Conservation (phyloP, 768 basidiomycete genomes). For the Hebeloma cylindrosporum region DNA sequence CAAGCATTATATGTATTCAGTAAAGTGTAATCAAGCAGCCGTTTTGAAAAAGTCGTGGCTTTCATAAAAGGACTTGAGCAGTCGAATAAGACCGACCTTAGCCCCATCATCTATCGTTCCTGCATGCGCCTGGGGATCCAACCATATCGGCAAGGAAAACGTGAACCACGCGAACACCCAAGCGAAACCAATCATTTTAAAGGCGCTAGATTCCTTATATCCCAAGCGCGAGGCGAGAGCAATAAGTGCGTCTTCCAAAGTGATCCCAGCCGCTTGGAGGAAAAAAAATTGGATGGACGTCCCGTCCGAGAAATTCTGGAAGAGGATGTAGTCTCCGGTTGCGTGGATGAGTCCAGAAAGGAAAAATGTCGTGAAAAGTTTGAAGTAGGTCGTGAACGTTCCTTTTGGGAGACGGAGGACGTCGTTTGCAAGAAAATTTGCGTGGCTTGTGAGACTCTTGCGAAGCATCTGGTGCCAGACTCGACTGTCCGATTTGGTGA, state of each 20-base stretch:
- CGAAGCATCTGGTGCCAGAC: no score
- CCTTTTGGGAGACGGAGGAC: conserved; percentile 26
- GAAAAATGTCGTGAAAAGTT: conserved; percentile 34
- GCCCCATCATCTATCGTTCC: conserved; percentile 19
- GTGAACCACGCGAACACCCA: conserved; percentile 30
- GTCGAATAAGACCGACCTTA: conserved; percentile 1
- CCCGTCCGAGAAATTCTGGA: conserved; percentile 15
- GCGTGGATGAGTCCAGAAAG: conserved; percentile 35
- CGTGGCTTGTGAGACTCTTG: conserved; percentile 27
- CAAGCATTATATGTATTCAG: no score
- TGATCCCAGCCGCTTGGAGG: conserved; percentile 31
- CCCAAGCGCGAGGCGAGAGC: conserved; percentile 17
- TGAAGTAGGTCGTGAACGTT: conserved; percentile 25
- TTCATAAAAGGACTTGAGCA: no score
- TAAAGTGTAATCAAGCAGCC: no score
- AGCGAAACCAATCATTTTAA: conserved; percentile 20
- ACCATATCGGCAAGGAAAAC: conserved; percentile 19
- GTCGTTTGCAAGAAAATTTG: conserved; percentile 24
- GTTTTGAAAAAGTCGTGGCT: no score
- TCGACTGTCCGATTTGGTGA: no score
- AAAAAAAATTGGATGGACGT: conserved; percentile 17
- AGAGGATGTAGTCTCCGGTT: conserved; percentile 28
- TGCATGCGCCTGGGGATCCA: conserved; percentile 15
- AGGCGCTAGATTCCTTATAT: conserved; percentile 5
- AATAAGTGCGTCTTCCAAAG: conserved; percentile 31